Percentiles rank a stretch among this genome's conserved stretches.
Evolutionary conservation across 257 asterid species (phyloP).

Genomic region (Lavandula angustifolia): DNA sequence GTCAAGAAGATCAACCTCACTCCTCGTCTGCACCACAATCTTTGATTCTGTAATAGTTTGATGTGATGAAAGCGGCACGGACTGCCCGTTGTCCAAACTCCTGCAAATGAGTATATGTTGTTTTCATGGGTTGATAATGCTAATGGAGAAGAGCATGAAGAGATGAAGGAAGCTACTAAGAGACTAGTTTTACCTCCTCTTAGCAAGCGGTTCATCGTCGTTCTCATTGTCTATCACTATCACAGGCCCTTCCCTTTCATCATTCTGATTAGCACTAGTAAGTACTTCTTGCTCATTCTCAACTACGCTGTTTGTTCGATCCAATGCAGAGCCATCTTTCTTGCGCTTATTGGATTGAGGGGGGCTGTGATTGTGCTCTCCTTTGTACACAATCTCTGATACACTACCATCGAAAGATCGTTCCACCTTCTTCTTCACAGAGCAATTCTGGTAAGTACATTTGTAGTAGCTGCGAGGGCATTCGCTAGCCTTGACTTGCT

Average conservation of each 20-base stretch:
- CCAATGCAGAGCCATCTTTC: slow-evolving; percentile 43
- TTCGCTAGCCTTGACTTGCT: slow-evolving; percentile 82
- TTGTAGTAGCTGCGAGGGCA: slow-evolving; percentile 92
- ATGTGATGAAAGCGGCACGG: slow-evolving; percentile 47
- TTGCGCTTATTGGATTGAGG: slow-evolving; percentile 57
- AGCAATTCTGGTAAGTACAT: slow-evolving; percentile 65
- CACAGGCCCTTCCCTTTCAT: slow-evolving; percentile 44
- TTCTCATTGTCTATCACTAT: slow-evolving; percentile 50
- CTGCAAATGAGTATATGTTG: slow-evolving; percentile 39
- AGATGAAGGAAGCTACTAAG: not conserved
- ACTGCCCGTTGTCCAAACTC: slow-evolving; percentile 42
- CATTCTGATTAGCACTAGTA: slow-evolving; percentile 32
- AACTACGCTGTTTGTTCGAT: slow-evolving; percentile 26
- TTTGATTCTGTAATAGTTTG: slow-evolving; percentile 80
- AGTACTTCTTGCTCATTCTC: slow-evolving; percentile 38
- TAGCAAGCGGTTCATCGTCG: slow-evolving; percentile 63
- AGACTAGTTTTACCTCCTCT: slow-evolving; percentile 58
- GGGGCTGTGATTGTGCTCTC: slow-evolving; percentile 75
- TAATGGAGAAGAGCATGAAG: not conserved
- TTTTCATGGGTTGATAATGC: not conserved
- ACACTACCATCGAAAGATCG: slow-evolving; percentile 67
- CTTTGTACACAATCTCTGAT: slow-evolving; percentile 81
- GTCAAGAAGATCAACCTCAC: slow-evolving; percentile 88
- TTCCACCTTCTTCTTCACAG: slow-evolving; percentile 90
- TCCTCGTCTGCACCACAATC: slow-evolving; percentile 87